Evolutionary conservation across 164 flowering plant species (phyloP), one percentile per base, ranked within the genome.

Genomic region (Magnolia sinica): DNA sequence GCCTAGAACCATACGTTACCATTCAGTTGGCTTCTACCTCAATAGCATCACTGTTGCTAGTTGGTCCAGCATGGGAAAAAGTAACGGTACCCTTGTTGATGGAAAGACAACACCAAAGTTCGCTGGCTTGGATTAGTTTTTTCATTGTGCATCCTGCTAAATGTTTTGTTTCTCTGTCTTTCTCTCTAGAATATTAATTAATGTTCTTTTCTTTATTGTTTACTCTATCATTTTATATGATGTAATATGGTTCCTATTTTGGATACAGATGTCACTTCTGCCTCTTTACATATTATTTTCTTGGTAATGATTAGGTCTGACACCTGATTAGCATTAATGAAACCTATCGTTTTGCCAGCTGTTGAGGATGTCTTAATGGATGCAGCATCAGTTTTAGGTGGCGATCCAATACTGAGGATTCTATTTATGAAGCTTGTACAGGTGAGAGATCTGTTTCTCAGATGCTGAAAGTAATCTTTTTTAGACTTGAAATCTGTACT

Each of bases 301-400:
- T 22, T 66, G 29, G 27, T 24, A n/a, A 8, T 4, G 37, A n/a
- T 27, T 22, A 24, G 4, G 22, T 9, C 29, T 22, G 29, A 49
- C 8, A 18, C 16, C 14, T 67, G 3, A 37, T 31, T 18, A 50
- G 23, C n/a, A 49, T 79, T 78, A 76, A 81, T 18, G 13, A 29
- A 55, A 55, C 74, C 59, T 80, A 9, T 85, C 52, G 55, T 84
- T 74, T 74, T 88, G 80, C 77, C 80, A 96, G 99, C 98, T 79
- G 92, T 96, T 74, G 98, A 91, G 74, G 96, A 96, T 83, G 92
- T 93, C 64, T 84, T 96, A 79, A 90, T 83, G 77, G 99, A 96
- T 81, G 98, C 97, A 69, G 97, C 98, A 76, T 86, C 91, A 78
- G 93, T 96, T 79, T 84, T 96, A 79, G 98, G 99, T 63, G 99